phyloP scores from a whole-genome alignment of 2,329 filamentous ascomycete species.

The Aspergillus arachidicola region DNA sequence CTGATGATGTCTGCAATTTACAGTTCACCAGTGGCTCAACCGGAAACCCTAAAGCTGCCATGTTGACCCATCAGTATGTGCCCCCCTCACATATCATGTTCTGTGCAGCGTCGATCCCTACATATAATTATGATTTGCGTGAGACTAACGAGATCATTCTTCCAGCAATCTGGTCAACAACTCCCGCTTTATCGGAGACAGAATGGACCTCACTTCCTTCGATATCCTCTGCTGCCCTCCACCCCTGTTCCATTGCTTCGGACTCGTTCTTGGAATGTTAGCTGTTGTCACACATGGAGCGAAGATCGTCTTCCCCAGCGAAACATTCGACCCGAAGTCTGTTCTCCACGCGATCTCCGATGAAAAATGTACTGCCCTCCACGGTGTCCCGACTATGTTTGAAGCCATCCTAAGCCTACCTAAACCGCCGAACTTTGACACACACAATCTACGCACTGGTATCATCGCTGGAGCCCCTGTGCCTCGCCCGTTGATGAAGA shows the following conservation, averaged over 20 bases:
- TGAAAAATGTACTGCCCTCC: slow-evolving; percentile 72
- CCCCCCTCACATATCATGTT: not conserved
- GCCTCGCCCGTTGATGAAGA: slow-evolving; percentile 73
- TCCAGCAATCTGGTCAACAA: slow-evolving; percentile 59
- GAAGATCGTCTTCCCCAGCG: slow-evolving; percentile 74
- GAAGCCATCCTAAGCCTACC: slow-evolving; percentile 61
- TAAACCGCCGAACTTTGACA: slow-evolving; percentile 52
- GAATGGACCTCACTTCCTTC: slow-evolving; percentile 67
- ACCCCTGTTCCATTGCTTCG: slow-evolving; percentile 84
- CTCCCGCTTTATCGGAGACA: slow-evolving; percentile 70
- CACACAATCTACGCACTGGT: slow-evolving; percentile 66
- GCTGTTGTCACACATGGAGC: slow-evolving; percentile 73
- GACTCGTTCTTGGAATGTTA: slow-evolving; percentile 74
- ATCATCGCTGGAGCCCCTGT: slow-evolving; percentile 80
- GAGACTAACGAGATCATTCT: slow-evolving; percentile 3
- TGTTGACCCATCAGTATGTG: slow-evolving; percentile 69
- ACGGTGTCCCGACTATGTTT: slow-evolving; percentile 85
- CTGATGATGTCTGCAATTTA: slow-evolving; percentile 71
- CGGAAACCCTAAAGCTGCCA: slow-evolving; percentile 71
- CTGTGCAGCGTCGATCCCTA: not conserved
- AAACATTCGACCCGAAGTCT: slow-evolving; percentile 70
- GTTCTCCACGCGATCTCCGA: slow-evolving; percentile 68
- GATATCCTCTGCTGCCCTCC: slow-evolving; percentile 80
- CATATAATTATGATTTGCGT: not conserved
- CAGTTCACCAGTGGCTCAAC: slow-evolving; percentile 78